These are phyloP conservation scores for Tremella fuciformis DNA, from an alignment of 768 basidiomycete genomes.

Conservation along the genomic window DNA sequence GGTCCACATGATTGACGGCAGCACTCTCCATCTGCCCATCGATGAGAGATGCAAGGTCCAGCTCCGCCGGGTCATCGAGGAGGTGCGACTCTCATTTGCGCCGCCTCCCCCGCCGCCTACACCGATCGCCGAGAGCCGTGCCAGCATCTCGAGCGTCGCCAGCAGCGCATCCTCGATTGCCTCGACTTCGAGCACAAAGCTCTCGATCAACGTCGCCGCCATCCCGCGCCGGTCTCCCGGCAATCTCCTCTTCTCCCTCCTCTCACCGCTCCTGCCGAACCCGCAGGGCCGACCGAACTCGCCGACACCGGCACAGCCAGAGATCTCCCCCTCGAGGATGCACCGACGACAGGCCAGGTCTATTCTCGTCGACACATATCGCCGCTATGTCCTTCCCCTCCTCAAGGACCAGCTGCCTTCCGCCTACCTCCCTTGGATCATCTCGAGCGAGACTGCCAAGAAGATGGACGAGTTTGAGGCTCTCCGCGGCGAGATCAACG, in stretches of 20 bases:
- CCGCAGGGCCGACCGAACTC: slow-evolving; percentile 6
- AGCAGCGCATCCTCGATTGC: slow-evolving; percentile 15
- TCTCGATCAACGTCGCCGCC: slow-evolving; percentile 15
- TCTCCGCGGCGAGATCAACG: slow-evolving; percentile 35
- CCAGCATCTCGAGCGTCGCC: slow-evolving; percentile 17
- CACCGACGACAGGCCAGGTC: slow-evolving; percentile 52
- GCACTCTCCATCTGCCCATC: slow-evolving; percentile 35
- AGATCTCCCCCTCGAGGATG: slow-evolving; percentile 30
- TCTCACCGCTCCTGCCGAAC: slow-evolving; percentile 40
- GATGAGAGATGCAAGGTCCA: slow-evolving; percentile 18
- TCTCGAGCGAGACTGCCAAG: slow-evolving; percentile 28
- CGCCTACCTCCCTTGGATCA: slow-evolving; percentile 45
- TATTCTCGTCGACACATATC: slow-evolving; percentile 51
- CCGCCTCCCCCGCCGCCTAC: slow-evolving; percentile 23
- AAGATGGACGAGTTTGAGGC: slow-evolving; percentile 36
- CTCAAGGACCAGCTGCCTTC: slow-evolving; percentile 43
- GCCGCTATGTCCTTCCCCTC: slow-evolving; percentile 47
- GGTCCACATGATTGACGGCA: slow-evolving; percentile 47
- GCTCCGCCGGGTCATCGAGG: slow-evolving; percentile 37
- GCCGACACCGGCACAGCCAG: slow-evolving; percentile 18
- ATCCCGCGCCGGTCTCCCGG: slow-evolving; percentile 33
- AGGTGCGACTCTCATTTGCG: slow-evolving; percentile 49
- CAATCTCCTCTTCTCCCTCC: slow-evolving; percentile 42
- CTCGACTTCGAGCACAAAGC: not conserved
- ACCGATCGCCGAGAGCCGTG: slow-evolving; percentile 16